phyloP scores from a whole-genome alignment of 2,329 filamentous ascomycete species.

The Trichophyton schoenleinii region DNA sequence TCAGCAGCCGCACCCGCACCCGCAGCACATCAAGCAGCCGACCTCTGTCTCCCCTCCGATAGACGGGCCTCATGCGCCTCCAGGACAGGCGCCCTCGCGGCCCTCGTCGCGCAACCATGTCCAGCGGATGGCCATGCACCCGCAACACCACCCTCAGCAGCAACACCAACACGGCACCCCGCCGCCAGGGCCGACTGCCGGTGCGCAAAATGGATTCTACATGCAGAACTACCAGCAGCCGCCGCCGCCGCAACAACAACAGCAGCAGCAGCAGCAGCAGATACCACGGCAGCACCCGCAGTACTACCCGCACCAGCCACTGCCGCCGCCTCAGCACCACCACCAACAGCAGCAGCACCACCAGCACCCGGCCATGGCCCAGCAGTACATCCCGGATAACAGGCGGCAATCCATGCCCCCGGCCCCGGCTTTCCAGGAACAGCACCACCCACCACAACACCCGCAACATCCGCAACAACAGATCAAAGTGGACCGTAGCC shows the following conservation, averaged over 20 bases:
- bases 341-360: constrained; percentile 15
- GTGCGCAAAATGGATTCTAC: neutral
- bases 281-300: neutral
- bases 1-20: constrained; percentile 32
- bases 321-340: constrained; percentile 23
- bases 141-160: constrained; percentile 36
- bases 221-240: constrained; percentile 17
- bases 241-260: no score
- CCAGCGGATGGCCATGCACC: constrained; percentile 60
- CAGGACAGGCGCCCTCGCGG: constrained; percentile 61
- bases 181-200: constrained; percentile 10
- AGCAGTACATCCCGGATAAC: constrained; percentile 65
- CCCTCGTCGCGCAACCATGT: constrained; percentile 70
- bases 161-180: constrained; percentile 40
- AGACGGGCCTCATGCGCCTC: constrained; percentile 50
- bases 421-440: constrained; percentile 53
- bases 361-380: constrained; percentile 36
- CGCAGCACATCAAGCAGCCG: constrained; percentile 54
- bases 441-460: constrained; percentile 33
- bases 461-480: constrained; percentile 34
- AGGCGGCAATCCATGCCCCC: constrained; percentile 60
- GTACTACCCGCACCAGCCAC: constrained; percentile 6
- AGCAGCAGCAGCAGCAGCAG: neutral
- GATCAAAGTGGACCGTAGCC: constrained; percentile 30
- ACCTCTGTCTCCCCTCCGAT: constrained; percentile 84